Conservation (phyloP, 2,329 filamentous ascomycete species). For the Atkinsonella texensis region DNA sequence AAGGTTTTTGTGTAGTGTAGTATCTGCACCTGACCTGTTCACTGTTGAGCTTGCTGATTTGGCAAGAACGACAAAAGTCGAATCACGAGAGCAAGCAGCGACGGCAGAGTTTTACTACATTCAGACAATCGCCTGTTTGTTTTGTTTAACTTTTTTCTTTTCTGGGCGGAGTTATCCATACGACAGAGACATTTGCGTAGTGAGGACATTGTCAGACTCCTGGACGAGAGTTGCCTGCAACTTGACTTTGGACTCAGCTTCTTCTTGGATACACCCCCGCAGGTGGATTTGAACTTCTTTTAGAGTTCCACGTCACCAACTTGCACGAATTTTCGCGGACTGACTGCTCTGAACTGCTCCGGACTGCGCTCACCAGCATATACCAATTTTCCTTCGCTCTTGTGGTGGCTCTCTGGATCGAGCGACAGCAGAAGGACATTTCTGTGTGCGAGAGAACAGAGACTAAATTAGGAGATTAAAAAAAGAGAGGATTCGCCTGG, state of each 20-base stretch:
- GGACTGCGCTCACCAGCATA: not conserved
- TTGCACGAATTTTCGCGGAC: not conserved
- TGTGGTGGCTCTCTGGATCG: not conserved
- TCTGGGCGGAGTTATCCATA: not conserved
- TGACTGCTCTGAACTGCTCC: not conserved
- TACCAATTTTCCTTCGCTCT: not conserved
- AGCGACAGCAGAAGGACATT: not conserved
- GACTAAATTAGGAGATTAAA: not conserved
- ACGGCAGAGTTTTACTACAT: not conserved
- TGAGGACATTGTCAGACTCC: no score
- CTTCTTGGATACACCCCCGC: not conserved
- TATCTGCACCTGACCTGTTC: not conserved
- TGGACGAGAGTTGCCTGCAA: no score
- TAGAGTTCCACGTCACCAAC: not conserved
- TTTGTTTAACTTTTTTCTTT: not conserved
- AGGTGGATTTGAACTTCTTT: conserved; percentile 1
- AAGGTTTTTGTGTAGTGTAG: not conserved
- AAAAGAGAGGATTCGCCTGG: not conserved
- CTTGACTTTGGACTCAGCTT: not conserved
- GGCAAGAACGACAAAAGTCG: not conserved
- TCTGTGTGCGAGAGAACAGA: not conserved
- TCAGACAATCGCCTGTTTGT: not conserved
- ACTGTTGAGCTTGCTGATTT: not conserved
- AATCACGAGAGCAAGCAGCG: no score
- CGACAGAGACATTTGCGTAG: not conserved